Base-by-base conservation (phyloP, 768 basidiomycete species). In the Heimioporus sp. region DNA sequence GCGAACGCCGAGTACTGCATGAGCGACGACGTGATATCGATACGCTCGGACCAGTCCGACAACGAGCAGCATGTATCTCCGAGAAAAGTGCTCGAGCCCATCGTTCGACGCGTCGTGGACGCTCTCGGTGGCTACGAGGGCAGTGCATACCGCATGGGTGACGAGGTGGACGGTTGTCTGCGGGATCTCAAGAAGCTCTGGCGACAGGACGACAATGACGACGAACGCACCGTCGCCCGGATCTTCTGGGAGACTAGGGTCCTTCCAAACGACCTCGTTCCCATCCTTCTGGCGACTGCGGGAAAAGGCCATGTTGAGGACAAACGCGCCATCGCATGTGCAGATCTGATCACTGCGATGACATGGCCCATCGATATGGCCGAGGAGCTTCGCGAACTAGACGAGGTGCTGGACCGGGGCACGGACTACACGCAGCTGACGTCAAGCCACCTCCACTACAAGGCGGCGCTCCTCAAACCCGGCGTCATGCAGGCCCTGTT, bases 361-460 rank as follows among this genome's bases (percentile, higher is more conserved):
- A 98, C 96, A 2, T 99, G 97, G 97, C 97, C 97, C 1, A 96
- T 99, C 48, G 92, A 98, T 69, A 76, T 98, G 56, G 90, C 92
- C 1, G 90, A 92, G 62, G 97, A 98, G 70, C 76, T 99, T 56
- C 90, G 88, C 61, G 97, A 98, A 64, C 82, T 98, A 48, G 80
- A 83, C 60, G 90, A 93, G 40, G 90, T 87, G 36, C 59, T 82
- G 17, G 90, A 90, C 68, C 82, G 80, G 54, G 83, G 86, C 16
- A 83, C 91, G 15, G 97, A 99, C 67, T 98, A 94, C 69, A 92
- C 92, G 0, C 85, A 87, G 53, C 79, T 98, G 8, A 67, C 86
- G 41, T 69, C 80, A 61, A 88, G 87, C 57, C 96, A 98, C 66
- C 72, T 92, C 24, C 76, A 86, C 58, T 99, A 98, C 81, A 99